Evolutionary conservation across 2,329 filamentous ascomycete species (phyloP).

Genomic region (Lasiodiplodia citricola): DNA sequence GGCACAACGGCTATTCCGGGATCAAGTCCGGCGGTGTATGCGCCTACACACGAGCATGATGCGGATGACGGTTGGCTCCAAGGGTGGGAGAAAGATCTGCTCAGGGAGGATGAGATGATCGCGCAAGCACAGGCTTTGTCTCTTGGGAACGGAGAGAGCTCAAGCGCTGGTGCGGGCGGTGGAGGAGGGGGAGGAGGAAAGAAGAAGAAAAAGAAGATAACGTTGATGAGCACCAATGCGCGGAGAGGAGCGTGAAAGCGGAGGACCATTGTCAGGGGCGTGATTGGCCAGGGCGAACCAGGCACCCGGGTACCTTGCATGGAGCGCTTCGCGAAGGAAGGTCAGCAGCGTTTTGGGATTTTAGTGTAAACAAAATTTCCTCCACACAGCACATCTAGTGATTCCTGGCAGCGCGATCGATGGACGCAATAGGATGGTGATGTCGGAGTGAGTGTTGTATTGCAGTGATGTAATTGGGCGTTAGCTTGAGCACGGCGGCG

Average conservation of each 20-base stretch:
- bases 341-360: conserved; percentile 10
- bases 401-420: not conserved
- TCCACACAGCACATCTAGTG: not conserved
- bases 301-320: conserved; percentile 26
- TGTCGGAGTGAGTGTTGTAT: not conserved
- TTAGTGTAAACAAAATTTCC: not conserved
- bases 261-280: not conserved
- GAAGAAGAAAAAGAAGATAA: conserved; percentile 72
- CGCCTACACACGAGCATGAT: conserved; percentile 47
- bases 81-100: conserved; percentile 79
- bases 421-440: not conserved
- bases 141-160: conserved; percentile 37
- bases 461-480: conserved; percentile 14
- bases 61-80: conserved; percentile 84
- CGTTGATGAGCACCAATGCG: conserved; percentile 69
- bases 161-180: conserved; percentile 37
- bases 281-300: conserved; percentile 18
- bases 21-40: conserved; percentile 60
- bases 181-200: conserved; percentile 43
- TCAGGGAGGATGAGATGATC: conserved; percentile 58
- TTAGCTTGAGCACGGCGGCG: conserved; percentile 23
- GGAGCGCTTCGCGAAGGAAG: conserved; percentile 16
- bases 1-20: conserved; percentile 75
- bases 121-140: conserved; percentile 54
- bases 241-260: conserved; percentile 59